These are phyloP conservation scores for Rosa hybrid DNA, from an alignment of 331 rosid genomes.

Conservation along the genomic window DNA sequence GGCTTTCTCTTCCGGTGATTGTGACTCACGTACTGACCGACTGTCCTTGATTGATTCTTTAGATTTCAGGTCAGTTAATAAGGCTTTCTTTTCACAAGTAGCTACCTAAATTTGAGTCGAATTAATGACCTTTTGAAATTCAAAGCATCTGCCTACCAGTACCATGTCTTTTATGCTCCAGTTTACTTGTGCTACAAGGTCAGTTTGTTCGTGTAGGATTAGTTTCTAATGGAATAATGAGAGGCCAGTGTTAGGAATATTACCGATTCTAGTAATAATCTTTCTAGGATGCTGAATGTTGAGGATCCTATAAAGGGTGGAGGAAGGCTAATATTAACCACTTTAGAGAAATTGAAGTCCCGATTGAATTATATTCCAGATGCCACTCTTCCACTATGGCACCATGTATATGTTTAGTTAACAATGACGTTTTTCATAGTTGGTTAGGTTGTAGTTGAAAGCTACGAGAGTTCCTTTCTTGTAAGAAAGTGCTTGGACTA, in stretches of 20 bases:
- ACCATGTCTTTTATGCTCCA: neutral
- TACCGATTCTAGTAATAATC: neutral
- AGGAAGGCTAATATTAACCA: neutral
- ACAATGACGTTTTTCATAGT: neutral
- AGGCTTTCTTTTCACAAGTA: neutral
- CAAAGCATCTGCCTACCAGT: neutral
- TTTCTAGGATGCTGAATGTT: neutral
- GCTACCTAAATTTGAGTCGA: neutral
- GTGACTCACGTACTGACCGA: neutral
- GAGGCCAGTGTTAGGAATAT: neutral
- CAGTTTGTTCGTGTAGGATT: neutral
- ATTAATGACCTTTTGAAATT: neutral
- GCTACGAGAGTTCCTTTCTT: neutral
- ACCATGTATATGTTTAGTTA: neutral
- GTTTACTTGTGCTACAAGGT: neutral
- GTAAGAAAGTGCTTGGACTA: slow-evolving; percentile 8
- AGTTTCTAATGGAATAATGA: neutral
- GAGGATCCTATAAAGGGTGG: neutral
- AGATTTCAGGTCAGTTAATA: neutral
- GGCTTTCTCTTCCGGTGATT: neutral
- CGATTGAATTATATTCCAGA: neutral
- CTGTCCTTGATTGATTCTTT: neutral
- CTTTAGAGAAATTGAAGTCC: neutral
- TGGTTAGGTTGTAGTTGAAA: neutral
- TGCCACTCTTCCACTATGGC: neutral